Evolutionary conservation across 257 asterid species (phyloP), one percentile per base, ranked within the genome.

Genomic region (Penstemon barbatus): DNA sequence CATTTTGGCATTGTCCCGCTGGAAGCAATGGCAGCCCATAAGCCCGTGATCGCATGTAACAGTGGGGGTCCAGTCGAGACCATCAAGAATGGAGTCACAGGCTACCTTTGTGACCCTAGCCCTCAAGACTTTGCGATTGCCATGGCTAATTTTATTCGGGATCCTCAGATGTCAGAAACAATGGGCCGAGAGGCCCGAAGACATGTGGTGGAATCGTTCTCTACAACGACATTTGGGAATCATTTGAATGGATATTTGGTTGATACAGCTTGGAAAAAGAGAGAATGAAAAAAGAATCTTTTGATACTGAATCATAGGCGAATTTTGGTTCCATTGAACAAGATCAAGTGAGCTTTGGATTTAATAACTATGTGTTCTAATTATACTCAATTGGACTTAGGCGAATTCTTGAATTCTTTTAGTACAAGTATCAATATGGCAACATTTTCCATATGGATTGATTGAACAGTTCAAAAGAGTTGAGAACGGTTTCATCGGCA

Each of bases 21-120:
- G 73, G 99, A 94, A 77, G 97, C 99, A 45, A 94, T 94, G 99
- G 98, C 97, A 46, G 89, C 98, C 4, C 67, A 82, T 70, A 94
- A 94, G 75, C 99, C 99, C 0, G 97, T 94, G 36, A 83, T 91
- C 37, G 97, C 98, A 4, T 91, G 99, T 80, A 84, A 91, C 70
- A 91, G 97, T 62, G 97, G 98, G 39, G 97, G 98, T 13, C 97
- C 99, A 3, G 89, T 91, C 7, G 99, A 94, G 92, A 78, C 96
- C 0, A 67, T 94, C 59, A 87, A 78, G 63, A 72, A 81, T 4
- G 96, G 91, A 7, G 82, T 79, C 55, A 90, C 99, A 0, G 99
- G 97, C 56, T 90, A 77, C 81, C 96, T 93, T 5, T 88, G 96
- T 72, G 86, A 88, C 13, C 92, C 99, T 57, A 81, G 25, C 68